Percentiles rank a stretch among this genome's conserved stretches.
Evolutionary conservation across 768 basidiomycete genomes (phyloP).

Genomic region (Amanita thiersii): DNA sequence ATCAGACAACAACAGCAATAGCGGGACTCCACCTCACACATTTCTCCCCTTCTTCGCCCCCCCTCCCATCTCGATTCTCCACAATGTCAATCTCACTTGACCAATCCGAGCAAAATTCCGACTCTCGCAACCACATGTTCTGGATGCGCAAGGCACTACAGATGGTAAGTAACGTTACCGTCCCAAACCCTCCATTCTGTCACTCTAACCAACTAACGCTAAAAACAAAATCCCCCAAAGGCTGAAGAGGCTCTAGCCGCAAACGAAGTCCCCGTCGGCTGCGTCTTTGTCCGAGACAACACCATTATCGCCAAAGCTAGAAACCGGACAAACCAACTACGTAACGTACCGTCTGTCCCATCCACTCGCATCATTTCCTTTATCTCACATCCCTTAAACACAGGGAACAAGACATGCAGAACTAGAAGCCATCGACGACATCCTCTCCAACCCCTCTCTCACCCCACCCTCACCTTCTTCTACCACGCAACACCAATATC

Average conservation of each 20-base stretch:
- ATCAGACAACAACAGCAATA: too few relatives aligned
- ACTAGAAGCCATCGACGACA: slow-evolving; percentile 89
- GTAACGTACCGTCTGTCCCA: slow-evolving; percentile 55
- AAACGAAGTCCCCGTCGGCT: slow-evolving; percentile 93
- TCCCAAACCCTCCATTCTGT: slow-evolving; percentile 14
- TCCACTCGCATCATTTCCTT: background rate
- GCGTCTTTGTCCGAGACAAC: slow-evolving; percentile 83
- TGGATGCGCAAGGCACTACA: slow-evolving; percentile 83
- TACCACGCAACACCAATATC: slow-evolving; percentile 28
- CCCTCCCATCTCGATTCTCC: too few relatives aligned
- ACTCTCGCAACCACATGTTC: slow-evolving; percentile 33
- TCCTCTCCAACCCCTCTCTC: slow-evolving; percentile 55
- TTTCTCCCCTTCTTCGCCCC: too few relatives aligned
- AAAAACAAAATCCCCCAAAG: slow-evolving; percentile 23
- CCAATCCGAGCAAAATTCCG: background rate
- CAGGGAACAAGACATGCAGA: slow-evolving; percentile 97
- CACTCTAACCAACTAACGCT: background rate
- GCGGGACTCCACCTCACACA: too few relatives aligned
- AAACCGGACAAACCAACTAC: slow-evolving; percentile 90
- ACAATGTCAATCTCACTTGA: too few relatives aligned
- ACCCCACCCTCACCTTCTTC: slow-evolving; percentile 36
- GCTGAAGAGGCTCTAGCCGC: slow-evolving; percentile 81
- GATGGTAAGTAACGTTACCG: slow-evolving; percentile 73
- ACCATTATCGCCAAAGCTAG: slow-evolving; percentile 76
- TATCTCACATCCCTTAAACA: slow-evolving; percentile 5